These are phyloP conservation scores for Moricandia moricandioides DNA, from an alignment of 345 rosid genomes.

Conservation along the genomic window DNA sequence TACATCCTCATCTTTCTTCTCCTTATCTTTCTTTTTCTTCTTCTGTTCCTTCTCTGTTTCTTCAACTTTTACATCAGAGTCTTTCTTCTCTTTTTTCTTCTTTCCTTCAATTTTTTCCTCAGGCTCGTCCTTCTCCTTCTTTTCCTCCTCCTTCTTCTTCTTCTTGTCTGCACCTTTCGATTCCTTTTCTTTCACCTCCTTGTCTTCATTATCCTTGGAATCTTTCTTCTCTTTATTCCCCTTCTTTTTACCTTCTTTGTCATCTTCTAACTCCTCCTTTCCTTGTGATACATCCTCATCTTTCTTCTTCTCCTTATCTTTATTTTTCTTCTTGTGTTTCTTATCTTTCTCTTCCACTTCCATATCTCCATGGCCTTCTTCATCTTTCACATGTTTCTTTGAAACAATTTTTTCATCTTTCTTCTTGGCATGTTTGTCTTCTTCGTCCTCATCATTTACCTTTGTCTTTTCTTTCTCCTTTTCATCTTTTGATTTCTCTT, in stretches of 20 bases:
- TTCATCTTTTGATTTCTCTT: conserved; percentile 32
- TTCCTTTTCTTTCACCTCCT: neutral
- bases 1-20: conserved; percentile 7
- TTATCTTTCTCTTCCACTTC: neutral
- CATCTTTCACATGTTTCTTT: neutral
- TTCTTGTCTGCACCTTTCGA: neutral
- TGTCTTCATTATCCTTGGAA: conserved; percentile 3
- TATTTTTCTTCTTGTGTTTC: neutral
- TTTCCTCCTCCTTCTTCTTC: neutral
- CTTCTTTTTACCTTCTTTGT: conserved; percentile 1
- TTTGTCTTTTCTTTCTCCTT: conserved; percentile 21
- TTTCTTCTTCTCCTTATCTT: conserved; percentile 9
- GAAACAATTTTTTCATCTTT: neutral
- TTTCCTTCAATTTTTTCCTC: neutral
- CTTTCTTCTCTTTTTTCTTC: neutral
- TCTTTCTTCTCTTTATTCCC: conserved; percentile 24
- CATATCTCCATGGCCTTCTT: conserved; percentile 6
- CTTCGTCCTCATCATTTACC: conserved; percentile 10
- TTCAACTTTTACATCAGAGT: neutral
- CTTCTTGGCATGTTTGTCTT: conserved; percentile 5
- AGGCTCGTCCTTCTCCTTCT: conserved; percentile 1
- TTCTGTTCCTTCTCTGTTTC: neutral
- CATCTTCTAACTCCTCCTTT: neutral
- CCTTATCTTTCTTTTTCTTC: neutral
- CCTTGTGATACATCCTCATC: neutral